Percentiles rank a stretch among this genome's conserved stretches.
phyloP scores from a whole-genome alignment of 768 basidiomycete genomes.

The Xanthoconium stramineum region DNA sequence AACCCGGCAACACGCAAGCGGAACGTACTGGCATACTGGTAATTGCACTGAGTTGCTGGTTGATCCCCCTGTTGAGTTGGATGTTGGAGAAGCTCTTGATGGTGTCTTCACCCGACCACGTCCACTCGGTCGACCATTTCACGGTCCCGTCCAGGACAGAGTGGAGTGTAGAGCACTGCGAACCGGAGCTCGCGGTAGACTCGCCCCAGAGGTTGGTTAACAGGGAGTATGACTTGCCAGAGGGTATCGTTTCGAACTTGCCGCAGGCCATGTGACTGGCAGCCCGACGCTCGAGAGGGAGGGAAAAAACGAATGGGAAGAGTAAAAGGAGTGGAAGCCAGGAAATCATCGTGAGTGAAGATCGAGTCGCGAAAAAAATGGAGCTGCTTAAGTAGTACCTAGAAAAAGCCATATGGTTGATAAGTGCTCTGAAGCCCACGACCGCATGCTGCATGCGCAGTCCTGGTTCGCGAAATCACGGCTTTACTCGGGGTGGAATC shows the following conservation, averaged over 20 bases:
- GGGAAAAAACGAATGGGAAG: constrained; percentile 21
- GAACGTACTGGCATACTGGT: constrained; percentile 50
- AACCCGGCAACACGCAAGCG: neutral
- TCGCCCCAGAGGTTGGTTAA: constrained; percentile 47
- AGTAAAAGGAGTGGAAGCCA: constrained; percentile 12
- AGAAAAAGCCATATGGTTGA: neutral
- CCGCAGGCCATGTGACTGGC: constrained; percentile 31
- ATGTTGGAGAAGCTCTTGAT: constrained; percentile 66
- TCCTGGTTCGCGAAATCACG: neutral
- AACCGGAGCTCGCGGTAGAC: constrained; percentile 42
- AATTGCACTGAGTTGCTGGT: constrained; percentile 53
- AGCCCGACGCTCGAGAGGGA: neutral
- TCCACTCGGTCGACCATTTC: constrained; percentile 52
- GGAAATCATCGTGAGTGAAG: constrained; percentile 11
- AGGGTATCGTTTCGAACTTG: constrained; percentile 49
- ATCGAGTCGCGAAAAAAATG: neutral
- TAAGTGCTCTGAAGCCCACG: neutral
- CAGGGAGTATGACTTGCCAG: constrained; percentile 48
- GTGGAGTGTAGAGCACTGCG: constrained; percentile 47
- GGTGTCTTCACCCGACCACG: constrained; percentile 47
- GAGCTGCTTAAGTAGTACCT: constrained; percentile 11
- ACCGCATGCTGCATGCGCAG: neutral
- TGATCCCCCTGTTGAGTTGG: constrained; percentile 46
- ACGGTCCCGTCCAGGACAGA: constrained; percentile 41
- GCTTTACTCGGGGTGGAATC: neutral